phyloP scores from a whole-genome alignment of 768 basidiomycete genomes.

The Tylopilus cervinicoccineus region DNA sequence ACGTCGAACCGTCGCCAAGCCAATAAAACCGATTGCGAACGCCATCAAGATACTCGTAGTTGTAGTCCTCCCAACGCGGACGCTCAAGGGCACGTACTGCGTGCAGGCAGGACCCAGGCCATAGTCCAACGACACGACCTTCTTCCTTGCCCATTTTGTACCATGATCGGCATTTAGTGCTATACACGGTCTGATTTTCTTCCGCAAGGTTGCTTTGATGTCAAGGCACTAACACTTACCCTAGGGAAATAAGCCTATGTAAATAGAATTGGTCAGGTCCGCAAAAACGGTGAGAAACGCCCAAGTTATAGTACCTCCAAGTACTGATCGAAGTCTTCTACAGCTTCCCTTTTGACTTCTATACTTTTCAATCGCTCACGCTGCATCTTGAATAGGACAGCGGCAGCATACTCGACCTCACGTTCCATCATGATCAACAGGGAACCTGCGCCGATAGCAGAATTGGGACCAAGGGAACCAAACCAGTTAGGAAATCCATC shows the following conservation, averaged over 20 bases:
- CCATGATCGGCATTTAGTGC: conserved; percentile 58
- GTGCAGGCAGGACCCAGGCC: conserved; percentile 58
- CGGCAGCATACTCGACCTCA: conserved; percentile 54
- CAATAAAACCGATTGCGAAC: conserved; percentile 50
- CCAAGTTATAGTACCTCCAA: conserved; percentile 39
- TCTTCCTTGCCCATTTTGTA: conserved; percentile 57
- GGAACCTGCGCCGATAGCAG: conserved; percentile 50
- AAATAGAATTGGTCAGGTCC: background rate
- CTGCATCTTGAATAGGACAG: conserved; percentile 56
- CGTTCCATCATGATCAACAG: conserved; percentile 53
- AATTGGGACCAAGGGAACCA: conserved; percentile 53
- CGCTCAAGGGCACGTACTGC: conserved; percentile 44
- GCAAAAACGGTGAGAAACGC: no score
- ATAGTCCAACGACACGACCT: conserved; percentile 53
- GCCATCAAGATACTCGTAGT: conserved; percentile 44
- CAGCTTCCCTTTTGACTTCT: conserved; percentile 54
- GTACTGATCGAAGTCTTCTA: conserved; percentile 59
- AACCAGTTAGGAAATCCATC: conserved; percentile 74
- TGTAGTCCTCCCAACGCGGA: conserved; percentile 66
- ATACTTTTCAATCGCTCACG: conserved; percentile 60
- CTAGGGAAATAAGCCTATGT: conserved; percentile 19
- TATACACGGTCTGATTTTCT: conserved; percentile 48
- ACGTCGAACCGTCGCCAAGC: conserved; percentile 59
- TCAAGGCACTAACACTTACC: background rate
- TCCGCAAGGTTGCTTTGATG: background rate